Base-by-base conservation (phyloP, 169 alveolate species). In the Eimeria praecox region DNA sequence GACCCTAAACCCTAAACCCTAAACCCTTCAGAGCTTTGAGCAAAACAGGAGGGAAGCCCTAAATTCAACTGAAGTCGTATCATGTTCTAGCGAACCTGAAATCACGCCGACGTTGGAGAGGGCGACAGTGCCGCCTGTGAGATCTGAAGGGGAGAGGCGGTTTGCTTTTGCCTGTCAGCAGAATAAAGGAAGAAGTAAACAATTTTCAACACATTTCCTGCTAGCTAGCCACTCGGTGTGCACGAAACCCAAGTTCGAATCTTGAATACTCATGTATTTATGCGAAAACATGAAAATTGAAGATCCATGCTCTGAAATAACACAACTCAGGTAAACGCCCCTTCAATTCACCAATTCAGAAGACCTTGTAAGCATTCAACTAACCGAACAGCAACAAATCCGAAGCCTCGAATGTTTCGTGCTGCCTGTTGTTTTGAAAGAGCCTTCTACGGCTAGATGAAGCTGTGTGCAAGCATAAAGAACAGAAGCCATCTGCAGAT, bases 51-150 rank as follows among this genome's bases (percentile, higher is more conserved):
- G n/a, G n/a, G n/a, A n/a, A n/a, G n/a, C n/a, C n/a, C n/a, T n/a
- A n/a, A n/a, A n/a, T n/a, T n/a, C n/a, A n/a, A n/a, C n/a, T n/a
- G n/a, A n/a, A n/a, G n/a, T n/a, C n/a, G n/a, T n/a, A n/a, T n/a
- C n/a, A n/a, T n/a, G n/a, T n/a, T n/a, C 87, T 16, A 20, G 40
- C 10, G 64, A 2, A 80, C 89, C 89, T 38, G 87, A 99, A 64
- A 99, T 97, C 80, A 98, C 98, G 5, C 99, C 99, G 59, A 99
- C 98, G 97, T 98, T 98, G 64, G 99, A 98, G 64, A 99, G 92
- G 33, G 99, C 97, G 69, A 98, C 97, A 0, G 99, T 98, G 10
- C 99, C 99, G 46, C 98, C 99, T 44, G 94, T 96, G 52, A 98
- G 97, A 75, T 99, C 99, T 40, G 95, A 97, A 33, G 96, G 96